phyloP scores from a whole-genome alignment of 2,329 filamentous ascomycete species.

The Cercospora brassicicola region DNA sequence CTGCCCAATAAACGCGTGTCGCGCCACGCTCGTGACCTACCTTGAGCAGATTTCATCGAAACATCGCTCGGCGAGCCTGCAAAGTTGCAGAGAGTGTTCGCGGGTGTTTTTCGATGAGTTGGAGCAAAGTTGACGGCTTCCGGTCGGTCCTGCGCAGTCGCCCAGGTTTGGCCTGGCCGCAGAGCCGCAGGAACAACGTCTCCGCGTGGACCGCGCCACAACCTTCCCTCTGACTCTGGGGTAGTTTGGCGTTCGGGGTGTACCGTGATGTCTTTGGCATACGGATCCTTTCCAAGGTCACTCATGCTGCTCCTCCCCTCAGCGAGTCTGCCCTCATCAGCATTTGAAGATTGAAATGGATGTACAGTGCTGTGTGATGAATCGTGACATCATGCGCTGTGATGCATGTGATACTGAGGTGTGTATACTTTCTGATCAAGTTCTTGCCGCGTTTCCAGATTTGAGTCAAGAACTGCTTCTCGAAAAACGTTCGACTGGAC shows the following conservation, averaged over 20 bases:
- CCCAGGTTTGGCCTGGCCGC: neutral
- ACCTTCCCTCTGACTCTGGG: neutral
- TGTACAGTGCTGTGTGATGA: neutral
- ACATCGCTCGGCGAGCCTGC: neutral
- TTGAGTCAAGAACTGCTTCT: neutral
- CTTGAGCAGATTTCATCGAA: neutral
- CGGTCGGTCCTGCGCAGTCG: neutral
- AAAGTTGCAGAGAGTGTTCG: neutral
- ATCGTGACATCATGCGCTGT: slow-evolving; percentile 7
- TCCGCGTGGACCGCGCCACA: neutral
- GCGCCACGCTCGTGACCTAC: slow-evolving; percentile 1
- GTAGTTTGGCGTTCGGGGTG: neutral
- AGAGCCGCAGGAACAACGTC: slow-evolving; percentile 4
- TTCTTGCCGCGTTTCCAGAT: neutral
- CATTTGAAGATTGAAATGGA: neutral
- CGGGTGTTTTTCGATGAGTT: neutral
- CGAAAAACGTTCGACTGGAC: neutral
- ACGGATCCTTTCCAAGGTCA: neutral
- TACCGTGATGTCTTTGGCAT: neutral
- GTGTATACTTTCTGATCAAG: neutral
- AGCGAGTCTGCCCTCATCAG: neutral
- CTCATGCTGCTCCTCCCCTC: neutral
- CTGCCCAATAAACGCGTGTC: slow-evolving; percentile 2
- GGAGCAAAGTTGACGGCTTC: neutral
- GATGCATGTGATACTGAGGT: neutral